phyloP scores from a whole-genome alignment of 495 filamentous ascomycete genomes.

The Aspergillus biplanus region DNA sequence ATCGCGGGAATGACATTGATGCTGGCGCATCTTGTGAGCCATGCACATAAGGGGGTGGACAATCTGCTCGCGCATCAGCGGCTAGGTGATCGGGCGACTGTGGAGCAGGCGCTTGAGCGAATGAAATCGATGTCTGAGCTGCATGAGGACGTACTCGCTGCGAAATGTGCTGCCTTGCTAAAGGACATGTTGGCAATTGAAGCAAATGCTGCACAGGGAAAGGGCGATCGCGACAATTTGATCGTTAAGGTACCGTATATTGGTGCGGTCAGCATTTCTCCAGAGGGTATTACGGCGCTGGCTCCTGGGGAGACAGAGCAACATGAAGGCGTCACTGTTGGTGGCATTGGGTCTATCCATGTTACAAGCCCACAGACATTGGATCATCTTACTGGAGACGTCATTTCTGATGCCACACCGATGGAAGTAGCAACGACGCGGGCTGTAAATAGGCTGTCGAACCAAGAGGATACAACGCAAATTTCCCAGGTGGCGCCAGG shows the following conservation, averaged over 20 bases:
- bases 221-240: conserved; percentile 8
- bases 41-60: conserved; percentile 11
- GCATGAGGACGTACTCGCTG: conserved; percentile 7
- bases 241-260: conserved; percentile 4
- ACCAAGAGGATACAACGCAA: not conserved
- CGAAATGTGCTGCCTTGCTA: conserved; percentile 4
- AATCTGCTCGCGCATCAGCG: conserved; percentile 45
- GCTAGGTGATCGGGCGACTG: conserved; percentile 41
- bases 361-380: not conserved
- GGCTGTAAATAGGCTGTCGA: not conserved
- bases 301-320: not conserved
- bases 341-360: not conserved
- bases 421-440: not conserved
- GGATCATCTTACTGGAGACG: not conserved
- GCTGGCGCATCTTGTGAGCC: conserved; percentile 31
- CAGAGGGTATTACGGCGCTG: not conserved
- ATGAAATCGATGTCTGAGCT: conserved; percentile 34
- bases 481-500: not conserved
- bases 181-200: conserved; percentile 32
- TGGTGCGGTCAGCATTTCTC: not conserved
- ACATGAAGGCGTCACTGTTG: not conserved
- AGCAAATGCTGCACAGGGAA: conserved; percentile 21
- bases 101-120: conserved; percentile 43
- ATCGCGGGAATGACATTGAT: conserved; percentile 44
- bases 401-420: not conserved